Evolutionary conservation across 2,329 filamentous ascomycete species (phyloP).

Genomic region (Colletotrichum sp.): DNA sequence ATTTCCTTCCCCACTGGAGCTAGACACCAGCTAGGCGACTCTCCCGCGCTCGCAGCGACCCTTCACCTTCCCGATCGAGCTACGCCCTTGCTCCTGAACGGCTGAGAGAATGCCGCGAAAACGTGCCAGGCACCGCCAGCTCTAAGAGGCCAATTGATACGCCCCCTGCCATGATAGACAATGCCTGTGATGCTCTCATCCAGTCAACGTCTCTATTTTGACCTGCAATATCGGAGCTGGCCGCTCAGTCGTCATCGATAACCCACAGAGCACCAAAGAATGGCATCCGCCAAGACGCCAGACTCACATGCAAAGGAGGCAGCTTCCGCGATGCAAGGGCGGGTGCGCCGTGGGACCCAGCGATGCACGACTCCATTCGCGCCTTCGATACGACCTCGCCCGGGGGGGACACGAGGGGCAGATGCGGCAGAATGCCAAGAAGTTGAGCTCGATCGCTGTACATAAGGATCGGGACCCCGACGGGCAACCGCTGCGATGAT

Average conservation of each 20-base stretch:
- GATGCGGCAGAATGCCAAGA: background rate
- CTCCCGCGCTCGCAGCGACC: conserved; percentile 5
- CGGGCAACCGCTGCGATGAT: background rate
- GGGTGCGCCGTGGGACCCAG: conserved; percentile 5
- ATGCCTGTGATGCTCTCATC: background rate
- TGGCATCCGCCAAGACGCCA: background rate
- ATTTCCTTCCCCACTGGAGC: conserved; percentile 4
- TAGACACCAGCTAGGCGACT: conserved; percentile 15
- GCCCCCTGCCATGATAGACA: conserved; percentile 13
- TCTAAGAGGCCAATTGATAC: conserved; percentile 25
- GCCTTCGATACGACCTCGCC: background rate
- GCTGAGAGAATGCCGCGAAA: conserved; percentile 4
- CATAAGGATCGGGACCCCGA: background rate
- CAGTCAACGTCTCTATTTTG: conserved; percentile 1
- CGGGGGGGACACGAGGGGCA: background rate
- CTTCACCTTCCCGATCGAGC: conserved; percentile 19
- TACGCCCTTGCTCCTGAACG: background rate
- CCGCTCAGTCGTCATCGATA: conserved; percentile 2
- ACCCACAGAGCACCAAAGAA: background rate
- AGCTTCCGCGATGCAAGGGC: conserved; percentile 16
- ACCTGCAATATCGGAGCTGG: conserved; percentile 14
- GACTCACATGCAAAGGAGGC: conserved; percentile 5
- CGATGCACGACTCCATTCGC: background rate
- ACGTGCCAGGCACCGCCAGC: conserved; percentile 22
- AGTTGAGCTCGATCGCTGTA: background rate